Percentiles rank a stretch among this genome's conserved stretches.
Evolutionary conservation across 2,329 filamentous ascomycete species (phyloP).

Genomic region (Exophiala sp.): DNA sequence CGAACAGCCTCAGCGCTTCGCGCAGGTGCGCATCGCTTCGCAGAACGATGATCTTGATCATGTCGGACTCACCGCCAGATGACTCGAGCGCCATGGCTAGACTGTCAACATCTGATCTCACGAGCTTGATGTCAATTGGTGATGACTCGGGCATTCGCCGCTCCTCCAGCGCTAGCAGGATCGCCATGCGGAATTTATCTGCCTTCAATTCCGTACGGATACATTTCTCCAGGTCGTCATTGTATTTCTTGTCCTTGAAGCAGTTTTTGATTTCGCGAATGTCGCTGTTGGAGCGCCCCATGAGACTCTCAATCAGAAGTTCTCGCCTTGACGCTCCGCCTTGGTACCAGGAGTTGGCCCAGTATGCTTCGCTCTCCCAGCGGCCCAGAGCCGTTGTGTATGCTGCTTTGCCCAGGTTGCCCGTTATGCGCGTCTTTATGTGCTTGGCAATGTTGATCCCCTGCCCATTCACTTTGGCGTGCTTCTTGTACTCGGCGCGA

Average conservation of each 20-base stretch:
- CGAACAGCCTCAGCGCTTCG: conserved; percentile 75
- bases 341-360: conserved; percentile 98
- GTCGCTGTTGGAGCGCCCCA: conserved; percentile 86
- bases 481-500: conserved; percentile 82
- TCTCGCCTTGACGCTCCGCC: conserved; percentile 79
- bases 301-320: conserved; percentile 85
- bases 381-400: conserved; percentile 84
- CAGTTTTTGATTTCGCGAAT: conserved; percentile 80
- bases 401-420: conserved; percentile 80
- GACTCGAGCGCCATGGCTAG: conserved; percentile 68
- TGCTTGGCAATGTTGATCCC: conserved; percentile 52
- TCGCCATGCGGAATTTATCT: conserved; percentile 90
- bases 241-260: conserved; percentile 90
- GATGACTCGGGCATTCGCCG: conserved; percentile 78
- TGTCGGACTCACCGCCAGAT: conserved; percentile 79
- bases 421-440: conserved; percentile 43
- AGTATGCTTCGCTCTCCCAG: conserved; percentile 94
- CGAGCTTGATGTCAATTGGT: conserved; percentile 57
- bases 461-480: conserved; percentile 63
- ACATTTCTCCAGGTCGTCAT: conserved; percentile 73
- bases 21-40: conserved; percentile 77
- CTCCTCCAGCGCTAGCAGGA: conserved; percentile 79
- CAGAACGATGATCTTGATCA: conserved; percentile 79
- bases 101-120: conserved; percentile 69
- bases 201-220: conserved; percentile 92